Conservation (phyloP, 306 rosid species). For the Vigna radiata region DNA sequence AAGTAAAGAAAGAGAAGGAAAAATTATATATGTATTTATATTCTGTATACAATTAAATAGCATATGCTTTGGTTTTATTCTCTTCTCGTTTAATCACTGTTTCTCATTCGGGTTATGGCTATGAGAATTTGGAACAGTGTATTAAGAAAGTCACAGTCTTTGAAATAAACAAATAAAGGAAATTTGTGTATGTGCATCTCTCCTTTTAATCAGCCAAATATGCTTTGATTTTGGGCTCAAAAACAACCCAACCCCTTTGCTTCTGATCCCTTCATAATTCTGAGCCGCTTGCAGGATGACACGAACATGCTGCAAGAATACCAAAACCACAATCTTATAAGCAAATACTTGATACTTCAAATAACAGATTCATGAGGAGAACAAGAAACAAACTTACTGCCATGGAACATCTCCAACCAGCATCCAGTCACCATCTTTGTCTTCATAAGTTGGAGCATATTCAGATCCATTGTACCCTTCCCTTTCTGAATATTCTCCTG, state of each 20-base stretch:
- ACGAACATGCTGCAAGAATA: slow-evolving; percentile 66
- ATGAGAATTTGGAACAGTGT: slow-evolving; percentile 25
- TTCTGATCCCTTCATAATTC: slow-evolving; percentile 72
- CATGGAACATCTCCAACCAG: slow-evolving; percentile 96
- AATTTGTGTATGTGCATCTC: slow-evolving; percentile 6
- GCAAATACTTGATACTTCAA: not conserved
- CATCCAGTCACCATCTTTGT: slow-evolving; percentile 96
- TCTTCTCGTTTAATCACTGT: slow-evolving; percentile 6
- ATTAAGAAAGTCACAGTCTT: slow-evolving; percentile 11
- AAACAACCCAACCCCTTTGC: slow-evolving; percentile 67
- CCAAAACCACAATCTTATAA: slow-evolving; percentile 5
- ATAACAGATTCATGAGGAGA: not conserved
- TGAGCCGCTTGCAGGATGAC: slow-evolving; percentile 69
- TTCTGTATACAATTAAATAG: slow-evolving; percentile 44
- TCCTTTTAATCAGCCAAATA: no score
- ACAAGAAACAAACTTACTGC: slow-evolving; percentile 55
- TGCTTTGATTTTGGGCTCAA: not conserved
- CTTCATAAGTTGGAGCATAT: slow-evolving; percentile 81
- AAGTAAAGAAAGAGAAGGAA: slow-evolving; percentile 27
- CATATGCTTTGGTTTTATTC: slow-evolving; percentile 3
- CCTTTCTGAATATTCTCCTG: slow-evolving; percentile 76
- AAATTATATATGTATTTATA: slow-evolving; percentile 6
- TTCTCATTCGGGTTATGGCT: not conserved
- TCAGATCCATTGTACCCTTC: slow-evolving; percentile 77
- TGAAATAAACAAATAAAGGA: slow-evolving; percentile 8